Evolutionary conservation across 1,139 yeast genomes (phyloP).

Genomic region (Candida frijolesensis): DNA sequence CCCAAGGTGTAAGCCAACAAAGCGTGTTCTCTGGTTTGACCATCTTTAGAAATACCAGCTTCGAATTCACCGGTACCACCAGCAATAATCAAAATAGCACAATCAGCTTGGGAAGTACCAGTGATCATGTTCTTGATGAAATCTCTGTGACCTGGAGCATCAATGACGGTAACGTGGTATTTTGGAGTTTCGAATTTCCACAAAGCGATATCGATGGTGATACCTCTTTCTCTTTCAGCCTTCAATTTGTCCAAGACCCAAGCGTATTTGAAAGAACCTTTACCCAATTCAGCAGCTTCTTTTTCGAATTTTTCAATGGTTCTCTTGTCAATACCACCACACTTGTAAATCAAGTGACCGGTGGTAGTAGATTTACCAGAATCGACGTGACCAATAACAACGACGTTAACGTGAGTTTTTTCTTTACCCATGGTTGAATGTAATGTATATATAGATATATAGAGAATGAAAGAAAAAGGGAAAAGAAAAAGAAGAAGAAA

Average conservation of each 20-base stretch:
- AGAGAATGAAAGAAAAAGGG: constrained; percentile 38
- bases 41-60: constrained; percentile 93
- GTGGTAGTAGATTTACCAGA: constrained; percentile 94
- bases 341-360: constrained; percentile 98
- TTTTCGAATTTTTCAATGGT: constrained; percentile 98
- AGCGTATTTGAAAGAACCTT: constrained; percentile 98
- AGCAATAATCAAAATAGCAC: constrained; percentile 88
- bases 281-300: constrained; percentile 98
- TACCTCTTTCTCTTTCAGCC: constrained; percentile 98
- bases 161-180: constrained; percentile 90
- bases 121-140: constrained; percentile 94
- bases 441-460: no score
- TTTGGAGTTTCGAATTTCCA: constrained; percentile 97
- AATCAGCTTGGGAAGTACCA: constrained; percentile 93
- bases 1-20: constrained; percentile 88
- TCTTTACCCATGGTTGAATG: constrained; percentile 68
- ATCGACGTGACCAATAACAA: constrained; percentile 99
- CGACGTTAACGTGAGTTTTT: constrained; percentile 98
- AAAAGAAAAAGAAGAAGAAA: constrained; percentile 6
- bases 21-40: constrained; percentile 95
- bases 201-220: constrained; percentile 91
- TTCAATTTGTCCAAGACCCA: constrained; percentile 95
- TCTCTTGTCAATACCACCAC: constrained; percentile 93
- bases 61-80: constrained; percentile 95
- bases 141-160: constrained; percentile 97